A percentile compares a stretch with the other conserved stretches of the same genome.
These are phyloP conservation scores for Arachis hypogaea DNA, from an alignment of 306 rosid genomes.

Conservation along the genomic window DNA sequence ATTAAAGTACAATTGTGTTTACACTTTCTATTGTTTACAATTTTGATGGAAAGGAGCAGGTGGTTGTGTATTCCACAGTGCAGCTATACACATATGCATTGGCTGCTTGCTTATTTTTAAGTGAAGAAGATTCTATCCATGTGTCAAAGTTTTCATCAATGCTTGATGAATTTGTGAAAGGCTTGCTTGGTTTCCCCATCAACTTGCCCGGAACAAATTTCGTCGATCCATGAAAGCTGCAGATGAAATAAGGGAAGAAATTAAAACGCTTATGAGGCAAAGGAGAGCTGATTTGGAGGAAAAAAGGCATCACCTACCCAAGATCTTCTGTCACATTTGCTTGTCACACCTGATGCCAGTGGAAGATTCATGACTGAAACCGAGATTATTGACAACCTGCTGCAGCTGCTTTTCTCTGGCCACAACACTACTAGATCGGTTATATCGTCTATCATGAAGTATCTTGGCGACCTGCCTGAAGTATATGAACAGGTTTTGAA, in stretches of 20 bases:
- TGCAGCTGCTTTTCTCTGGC: slow-evolving; percentile 50
- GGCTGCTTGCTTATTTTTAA: slow-evolving; percentile 50
- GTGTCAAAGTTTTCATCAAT: slow-evolving; percentile 30
- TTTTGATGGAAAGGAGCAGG: slow-evolving; percentile 42
- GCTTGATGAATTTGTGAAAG: slow-evolving; percentile 48
- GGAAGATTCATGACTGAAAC: slow-evolving; percentile 48
- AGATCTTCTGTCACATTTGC: slow-evolving; percentile 52
- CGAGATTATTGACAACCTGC: slow-evolving; percentile 51
- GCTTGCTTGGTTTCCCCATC: slow-evolving; percentile 45
- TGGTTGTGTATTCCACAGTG: slow-evolving; percentile 37
- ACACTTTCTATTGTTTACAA: no score
- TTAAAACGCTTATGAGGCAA: slow-evolving; percentile 37
- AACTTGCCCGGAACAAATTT: slow-evolving; percentile 54
- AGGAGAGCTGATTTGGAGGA: slow-evolving; percentile 47
- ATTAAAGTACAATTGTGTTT: no score
- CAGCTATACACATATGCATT: slow-evolving; percentile 49
- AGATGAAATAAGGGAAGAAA: slow-evolving; percentile 41
- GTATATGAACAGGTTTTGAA: slow-evolving; percentile 49
- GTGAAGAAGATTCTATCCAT: slow-evolving; percentile 45
- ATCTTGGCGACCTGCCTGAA: slow-evolving; percentile 52
- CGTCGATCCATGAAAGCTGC: slow-evolving; percentile 42
- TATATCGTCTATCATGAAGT: slow-evolving; percentile 44
- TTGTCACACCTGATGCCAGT: slow-evolving; percentile 43
- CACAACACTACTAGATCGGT: slow-evolving; percentile 54
- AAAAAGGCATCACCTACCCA: slow-evolving; percentile 44